Conservation (phyloP, 208 protist species). For the Trypanosoma conorhini region DNA sequence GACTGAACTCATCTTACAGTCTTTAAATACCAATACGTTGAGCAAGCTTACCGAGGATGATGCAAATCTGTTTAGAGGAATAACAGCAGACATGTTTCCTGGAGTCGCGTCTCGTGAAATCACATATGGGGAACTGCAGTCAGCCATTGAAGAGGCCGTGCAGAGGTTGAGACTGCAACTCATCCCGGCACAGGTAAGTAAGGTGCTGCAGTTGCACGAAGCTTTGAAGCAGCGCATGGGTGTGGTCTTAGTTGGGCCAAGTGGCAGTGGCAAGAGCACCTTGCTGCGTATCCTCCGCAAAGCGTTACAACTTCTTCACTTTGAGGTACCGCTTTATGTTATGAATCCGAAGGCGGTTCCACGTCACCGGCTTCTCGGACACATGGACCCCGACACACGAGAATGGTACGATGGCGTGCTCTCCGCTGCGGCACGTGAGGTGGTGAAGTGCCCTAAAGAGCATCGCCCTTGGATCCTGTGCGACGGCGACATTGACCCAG, state of each 20-base stretch:
- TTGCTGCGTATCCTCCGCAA: constrained; percentile 84
- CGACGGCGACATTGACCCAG: constrained; percentile 98
- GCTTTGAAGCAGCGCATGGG: constrained; percentile 93
- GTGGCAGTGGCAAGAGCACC: constrained; percentile 94
- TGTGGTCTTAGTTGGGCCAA: constrained; percentile 93
- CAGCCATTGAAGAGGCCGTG: constrained; percentile 71
- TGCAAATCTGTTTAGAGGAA: constrained; percentile 93
- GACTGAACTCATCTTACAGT: constrained; percentile 92
- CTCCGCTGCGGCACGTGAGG: constrained; percentile 91
- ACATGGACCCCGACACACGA: constrained; percentile 96
- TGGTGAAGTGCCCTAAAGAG: constrained; percentile 73
- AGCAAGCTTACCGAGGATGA: constrained; percentile 98
- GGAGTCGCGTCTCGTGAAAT: constrained; percentile 61
- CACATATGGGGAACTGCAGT: constrained; percentile 82
- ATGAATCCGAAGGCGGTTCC: constrained; percentile 96
- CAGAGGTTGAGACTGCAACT: constrained; percentile 63
- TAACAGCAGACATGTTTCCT: constrained; percentile 93
- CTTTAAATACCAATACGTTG: constrained; percentile 97
- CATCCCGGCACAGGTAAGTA: constrained; percentile 76
- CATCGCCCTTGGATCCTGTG: constrained; percentile 93
- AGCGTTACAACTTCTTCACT: constrained; percentile 70
- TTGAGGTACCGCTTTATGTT: constrained; percentile 75
- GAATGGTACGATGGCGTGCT: constrained; percentile 99
- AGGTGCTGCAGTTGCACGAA: constrained; percentile 94
- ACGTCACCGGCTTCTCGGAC: constrained; percentile 93